Percentiles rank a stretch among this genome's conserved stretches.
Conservation (phyloP, 306 rosid genomes). For the Medicago arabica region DNA sequence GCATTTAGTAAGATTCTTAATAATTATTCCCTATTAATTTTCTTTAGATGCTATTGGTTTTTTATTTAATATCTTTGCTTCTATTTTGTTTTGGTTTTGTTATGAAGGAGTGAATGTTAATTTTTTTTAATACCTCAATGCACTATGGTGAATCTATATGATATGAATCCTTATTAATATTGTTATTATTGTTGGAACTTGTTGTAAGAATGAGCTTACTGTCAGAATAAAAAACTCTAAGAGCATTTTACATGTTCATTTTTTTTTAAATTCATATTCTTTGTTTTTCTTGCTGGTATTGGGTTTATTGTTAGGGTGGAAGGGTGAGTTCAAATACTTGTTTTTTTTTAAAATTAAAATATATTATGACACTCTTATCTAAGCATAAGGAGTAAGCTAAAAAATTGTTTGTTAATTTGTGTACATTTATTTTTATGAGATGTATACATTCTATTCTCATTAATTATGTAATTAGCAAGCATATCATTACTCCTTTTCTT, state of each 20-base stretch:
- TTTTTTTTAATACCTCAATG: conserved; percentile 8
- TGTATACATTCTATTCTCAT: conserved; percentile 16
- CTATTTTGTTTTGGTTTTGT: not conserved
- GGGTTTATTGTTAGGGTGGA: conserved; percentile 26
- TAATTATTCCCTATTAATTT: not conserved
- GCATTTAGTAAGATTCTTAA: not conserved
- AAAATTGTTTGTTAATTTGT: not conserved
- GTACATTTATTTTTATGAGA: not conserved
- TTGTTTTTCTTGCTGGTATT: conserved; percentile 18
- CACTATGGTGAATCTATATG: conserved; percentile 2
- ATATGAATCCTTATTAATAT: not conserved
- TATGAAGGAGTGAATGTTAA: not conserved
- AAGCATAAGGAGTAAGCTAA: conserved; percentile 16
- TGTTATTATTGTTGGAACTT: conserved; percentile 2
- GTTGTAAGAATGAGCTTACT: conserved; percentile 2
- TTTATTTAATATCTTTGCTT: conserved; percentile 11
- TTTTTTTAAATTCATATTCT: conserved; percentile 1
- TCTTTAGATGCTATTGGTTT: conserved; percentile 27
- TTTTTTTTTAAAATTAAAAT: too few relatives aligned
- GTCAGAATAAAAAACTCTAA: conserved; percentile 29
- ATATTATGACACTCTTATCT: too few relatives aligned
- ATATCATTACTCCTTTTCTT: conserved; percentile 36
- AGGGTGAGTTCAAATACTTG: not conserved
- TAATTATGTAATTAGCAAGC: conserved; percentile 19
- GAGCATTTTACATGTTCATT: conserved; percentile 23